phyloP scores from a whole-genome alignment of 176 grass and related monocot genomes.

The Metroxylon sagu region DNA sequence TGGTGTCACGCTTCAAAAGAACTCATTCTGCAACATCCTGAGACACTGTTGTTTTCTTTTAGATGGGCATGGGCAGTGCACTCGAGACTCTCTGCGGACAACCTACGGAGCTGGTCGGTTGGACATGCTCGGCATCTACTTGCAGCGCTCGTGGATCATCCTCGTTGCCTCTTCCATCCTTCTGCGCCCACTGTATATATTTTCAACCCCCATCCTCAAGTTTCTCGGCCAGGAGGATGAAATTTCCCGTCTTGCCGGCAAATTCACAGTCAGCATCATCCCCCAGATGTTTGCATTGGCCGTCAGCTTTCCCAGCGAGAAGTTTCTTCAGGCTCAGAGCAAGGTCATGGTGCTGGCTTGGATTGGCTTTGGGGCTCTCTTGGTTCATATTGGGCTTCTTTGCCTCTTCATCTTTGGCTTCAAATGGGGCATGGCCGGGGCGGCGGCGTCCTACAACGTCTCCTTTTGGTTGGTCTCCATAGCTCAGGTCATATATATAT shows the following conservation, averaged over 20 bases:
- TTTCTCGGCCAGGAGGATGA: constrained; percentile 32
- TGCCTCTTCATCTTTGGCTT: constrained; percentile 30
- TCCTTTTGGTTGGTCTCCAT: constrained; percentile 27
- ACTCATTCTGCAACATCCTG: too few species aligned
- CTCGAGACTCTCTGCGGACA: constrained; percentile 11
- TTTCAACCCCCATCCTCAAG: constrained; percentile 33
- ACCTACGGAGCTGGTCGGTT: constrained; percentile 45
- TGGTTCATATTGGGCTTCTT: constrained; percentile 6
- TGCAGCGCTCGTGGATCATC: constrained; percentile 64
- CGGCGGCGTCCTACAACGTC: constrained; percentile 20
- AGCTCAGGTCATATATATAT: constrained; percentile 35
- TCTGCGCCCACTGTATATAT: constrained; percentile 26
- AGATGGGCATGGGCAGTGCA: constrained; percentile 20
- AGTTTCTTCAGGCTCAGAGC: constrained; percentile 65
- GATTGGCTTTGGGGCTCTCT: constrained; percentile 23
- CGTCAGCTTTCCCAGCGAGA: constrained; percentile 52
- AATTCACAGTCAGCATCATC: constrained; percentile 36
- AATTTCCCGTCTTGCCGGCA: constrained; percentile 27
- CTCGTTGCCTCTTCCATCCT: constrained; percentile 17
- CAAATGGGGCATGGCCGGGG: constrained; percentile 19
- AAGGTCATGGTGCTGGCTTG: constrained; percentile 31
- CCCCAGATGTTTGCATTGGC: constrained; percentile 27
- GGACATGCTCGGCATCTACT: constrained; percentile 54
- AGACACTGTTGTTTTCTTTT: too few species aligned
- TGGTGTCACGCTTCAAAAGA: too few species aligned